Evolutionary conservation across 305 asterid genomes (phyloP).

Genomic region (Fraxinus angustifolia): DNA sequence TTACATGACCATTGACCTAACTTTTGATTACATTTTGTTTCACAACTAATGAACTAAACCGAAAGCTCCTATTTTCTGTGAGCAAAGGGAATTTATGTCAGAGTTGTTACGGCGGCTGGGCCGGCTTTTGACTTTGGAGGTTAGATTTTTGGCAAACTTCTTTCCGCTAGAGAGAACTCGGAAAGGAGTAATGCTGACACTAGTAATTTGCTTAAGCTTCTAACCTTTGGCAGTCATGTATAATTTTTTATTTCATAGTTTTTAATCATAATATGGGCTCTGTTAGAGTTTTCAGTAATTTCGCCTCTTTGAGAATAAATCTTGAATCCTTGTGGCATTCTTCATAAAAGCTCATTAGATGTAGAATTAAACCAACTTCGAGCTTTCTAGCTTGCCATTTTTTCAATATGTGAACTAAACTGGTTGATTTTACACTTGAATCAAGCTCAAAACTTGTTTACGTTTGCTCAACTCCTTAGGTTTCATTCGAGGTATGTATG

Average conservation of each 20-base stretch:
- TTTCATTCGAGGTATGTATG: not conserved
- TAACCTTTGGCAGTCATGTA: not conserved
- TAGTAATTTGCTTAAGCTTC: not conserved
- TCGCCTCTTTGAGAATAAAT: not conserved
- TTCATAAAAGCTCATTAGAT: not conserved
- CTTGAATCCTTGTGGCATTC: not conserved
- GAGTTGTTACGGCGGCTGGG: conserved; percentile 15
- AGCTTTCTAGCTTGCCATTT: not conserved
- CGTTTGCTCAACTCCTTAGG: not conserved
- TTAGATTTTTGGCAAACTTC: not conserved
- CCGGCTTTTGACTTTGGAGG: not conserved
- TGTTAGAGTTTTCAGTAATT: not conserved
- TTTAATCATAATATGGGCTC: not conserved
- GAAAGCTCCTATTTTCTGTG: conserved; percentile 21
- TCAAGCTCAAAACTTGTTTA: not conserved
- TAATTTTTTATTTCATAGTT: not conserved
- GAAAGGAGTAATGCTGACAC: not conserved
- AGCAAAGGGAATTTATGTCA: conserved; percentile 18
- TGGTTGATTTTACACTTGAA: not conserved
- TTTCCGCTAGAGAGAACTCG: not conserved
- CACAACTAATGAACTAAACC: not conserved
- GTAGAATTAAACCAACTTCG: not conserved
- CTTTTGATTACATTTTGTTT: not conserved
- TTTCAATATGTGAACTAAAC: not conserved
- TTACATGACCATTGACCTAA: conserved; percentile 41